Base-by-base conservation (phyloP, 257 asterid species). In the Handroanthus guayacan region DNA sequence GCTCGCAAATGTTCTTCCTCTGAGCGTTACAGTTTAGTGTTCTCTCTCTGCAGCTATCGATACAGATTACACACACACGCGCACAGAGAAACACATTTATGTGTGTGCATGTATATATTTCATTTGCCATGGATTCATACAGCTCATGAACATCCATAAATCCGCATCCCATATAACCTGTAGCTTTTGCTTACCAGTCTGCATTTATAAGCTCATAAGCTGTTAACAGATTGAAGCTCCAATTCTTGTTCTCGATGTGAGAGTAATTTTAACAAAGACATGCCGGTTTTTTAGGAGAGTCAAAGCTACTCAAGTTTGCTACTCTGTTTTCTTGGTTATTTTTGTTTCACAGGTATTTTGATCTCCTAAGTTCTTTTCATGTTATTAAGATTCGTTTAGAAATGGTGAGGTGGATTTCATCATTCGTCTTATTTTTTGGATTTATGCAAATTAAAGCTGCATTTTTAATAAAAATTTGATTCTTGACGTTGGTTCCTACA, bases 311-410 rank as follows among this genome's bases (percentile, higher is more conserved):
- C 37, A 75, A 75, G n/a, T 57, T 39, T 65, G 71, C 68, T 43
- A 2, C 69, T 68, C 41, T 66, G 8, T 58, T n/a, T 57, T 64
- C 37, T 60, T 44, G 73, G 51, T 58, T 64, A 14, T 13, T 41
- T 71, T 65, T 55, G 68, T 62, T 38, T 51, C 62, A 25, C 72
- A 72, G 84, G 87, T 83, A 74, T 44, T 76, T 11, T 62, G 71
- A 82, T 45, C 78, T 76, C 62, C 64, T 76, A 20, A 65, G 37
- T 25, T 67, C 6, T 16, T 39, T 63, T 50, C 41, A 34, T 72
- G n/a, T 62, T n/a, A 51, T 20, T 16, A 43, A 39, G 56, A 50
- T 80, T 61, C 62, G 47, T 68, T 79, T 55, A 7, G 12, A 69
- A 17, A 25, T 54, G 45, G 45, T 6, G 66, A 51, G 31, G 48